Evolutionary conservation across 2,329 filamentous ascomycete genomes (phyloP).

Genomic region (Ascochyta pisi): DNA sequence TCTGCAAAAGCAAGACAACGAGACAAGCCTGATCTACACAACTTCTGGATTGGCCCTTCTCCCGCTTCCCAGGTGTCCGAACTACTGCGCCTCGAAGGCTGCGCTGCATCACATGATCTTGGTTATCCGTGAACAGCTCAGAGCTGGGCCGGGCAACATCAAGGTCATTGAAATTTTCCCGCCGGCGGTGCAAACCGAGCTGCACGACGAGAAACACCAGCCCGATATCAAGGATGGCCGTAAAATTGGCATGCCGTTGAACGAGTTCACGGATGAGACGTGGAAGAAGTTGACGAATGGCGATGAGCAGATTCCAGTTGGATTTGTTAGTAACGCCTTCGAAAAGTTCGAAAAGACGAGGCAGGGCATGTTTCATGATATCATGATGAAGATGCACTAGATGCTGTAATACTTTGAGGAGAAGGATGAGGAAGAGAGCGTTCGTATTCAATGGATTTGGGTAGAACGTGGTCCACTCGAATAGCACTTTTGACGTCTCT

Average conservation of each 20-base stretch:
- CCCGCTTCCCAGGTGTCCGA: slow-evolving; percentile 56
- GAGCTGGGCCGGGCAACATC: slow-evolving; percentile 54
- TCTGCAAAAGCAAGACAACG: slow-evolving; percentile 53
- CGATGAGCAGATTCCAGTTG: slow-evolving; percentile 61
- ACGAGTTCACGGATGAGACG: slow-evolving; percentile 59
- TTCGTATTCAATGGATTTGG: neutral
- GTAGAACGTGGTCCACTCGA: no score
- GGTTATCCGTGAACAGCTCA: slow-evolving; percentile 59
- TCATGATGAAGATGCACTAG: slow-evolving; percentile 31
- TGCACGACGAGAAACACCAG: slow-evolving; percentile 63
- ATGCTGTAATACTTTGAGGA: neutral
- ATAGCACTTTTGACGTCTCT: neutral
- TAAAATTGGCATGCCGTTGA: slow-evolving; percentile 61
- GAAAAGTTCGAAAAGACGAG: slow-evolving; percentile 57
- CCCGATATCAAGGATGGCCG: slow-evolving; percentile 60
- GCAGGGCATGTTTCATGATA: slow-evolving; percentile 49
- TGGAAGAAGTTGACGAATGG: slow-evolving; percentile 56
- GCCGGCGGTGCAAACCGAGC: slow-evolving; percentile 63
- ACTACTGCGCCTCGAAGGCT: slow-evolving; percentile 64
- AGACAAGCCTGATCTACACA: slow-evolving; percentile 56
- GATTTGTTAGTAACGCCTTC: slow-evolving; percentile 51
- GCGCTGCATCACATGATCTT: slow-evolving; percentile 63
- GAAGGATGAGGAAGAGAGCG: neutral
- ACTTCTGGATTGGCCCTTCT: slow-evolving; percentile 60
- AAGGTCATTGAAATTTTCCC: slow-evolving; percentile 64